Evolutionary conservation across 345 rosid genomes (phyloP), one percentile per base, ranked within the genome.

Genomic region (Hypericum perforatum): DNA sequence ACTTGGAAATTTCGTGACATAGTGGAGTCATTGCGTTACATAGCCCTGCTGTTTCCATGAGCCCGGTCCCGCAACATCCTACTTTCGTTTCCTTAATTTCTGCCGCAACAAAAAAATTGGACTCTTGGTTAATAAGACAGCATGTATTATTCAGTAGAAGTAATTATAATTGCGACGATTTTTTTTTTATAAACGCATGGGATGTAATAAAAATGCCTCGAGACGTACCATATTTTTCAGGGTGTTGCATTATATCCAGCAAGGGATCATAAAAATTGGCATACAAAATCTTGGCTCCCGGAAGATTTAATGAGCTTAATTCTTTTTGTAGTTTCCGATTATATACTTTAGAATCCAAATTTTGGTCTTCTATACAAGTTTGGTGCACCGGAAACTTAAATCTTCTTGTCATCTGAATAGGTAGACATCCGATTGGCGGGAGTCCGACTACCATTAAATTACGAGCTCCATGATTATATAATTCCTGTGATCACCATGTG

Each of bases 401-500:
- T n/a, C n/a, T n/a, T n/a, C n/a, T 9, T 4, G 78, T 73, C 66
- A 70, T 69, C 41, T 82, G 91, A 39, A 79, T 16, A 3, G 92
- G 92, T 22, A 85, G 52, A 58, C 95, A 85, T 2, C 95, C 89
- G 0, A 79, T 64, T 65, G 4, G 83, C n/a, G n/a, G n/a, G n/a
- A n/a, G n/a, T n/a, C n/a, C n/a, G n/a, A n/a, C n/a, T n/a, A n/a
- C n/a, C n/a, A n/a, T n/a, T n/a, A n/a, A n/a, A n/a, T n/a, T n/a
- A n/a, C n/a, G n/a, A n/a, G n/a, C n/a, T n/a, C n/a, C 91, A 1
- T 62, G 62, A 2, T 66, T 51, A 47, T 82, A 79, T 41, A 81
- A 58, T 42, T 70, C 78, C 91, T 82, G 55, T 39, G 44, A 9
- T 6, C 11, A 7, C 2, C n/a, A 5, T 5, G 0, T 10, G 13